Base-by-base conservation (phyloP, 306 rosid genomes). In the Comarum palustre region DNA sequence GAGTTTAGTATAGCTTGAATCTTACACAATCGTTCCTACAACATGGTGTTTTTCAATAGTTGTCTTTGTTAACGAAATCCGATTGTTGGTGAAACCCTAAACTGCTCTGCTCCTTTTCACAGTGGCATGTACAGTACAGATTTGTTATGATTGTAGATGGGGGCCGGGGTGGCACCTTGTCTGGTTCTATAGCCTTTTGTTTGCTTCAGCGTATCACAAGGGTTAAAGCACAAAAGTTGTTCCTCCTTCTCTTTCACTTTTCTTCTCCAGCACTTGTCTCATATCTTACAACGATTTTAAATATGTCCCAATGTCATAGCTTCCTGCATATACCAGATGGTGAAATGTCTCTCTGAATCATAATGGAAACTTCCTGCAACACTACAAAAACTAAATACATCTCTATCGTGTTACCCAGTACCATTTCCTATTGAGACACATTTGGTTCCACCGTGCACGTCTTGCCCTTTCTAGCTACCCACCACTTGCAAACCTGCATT, bases 341-440 rank as follows among this genome's bases (percentile, higher is more conserved):
- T 51, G 29, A n/a, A 39, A 42, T 19, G 31, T 54, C 25, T 13
- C 48, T 15, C 62, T 4, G 11, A 52, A 70, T 51, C 48, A 50
- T 69, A 6, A 6, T 13, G 38, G 74, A 52, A 71, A 71, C 38
- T 71, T 71, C 75, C 4, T 38, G 66, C 75, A 71, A 54, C 39
- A 39, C 24, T 38, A 71, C 75, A 54, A 71, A 36, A n/a, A 6
- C 45, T 25, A 47, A 17, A 29, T 55, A 3, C 24, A n/a, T 2
- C 27, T 7, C 13, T 12, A 5, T 32, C 43, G 43, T 61, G 66
- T 6, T 61, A 24, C 14, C 24, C 66, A 3, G 2, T 61, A 61
- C 66, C 41, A 8, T 32, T 29, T 61, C 39, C 25, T 61, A 17
- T 61, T 32, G 43, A 61, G 14, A 32, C 66, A 32, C 36, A 10